Base-by-base conservation (phyloP, 306 rosid genomes). In the Rosa persica region DNA sequence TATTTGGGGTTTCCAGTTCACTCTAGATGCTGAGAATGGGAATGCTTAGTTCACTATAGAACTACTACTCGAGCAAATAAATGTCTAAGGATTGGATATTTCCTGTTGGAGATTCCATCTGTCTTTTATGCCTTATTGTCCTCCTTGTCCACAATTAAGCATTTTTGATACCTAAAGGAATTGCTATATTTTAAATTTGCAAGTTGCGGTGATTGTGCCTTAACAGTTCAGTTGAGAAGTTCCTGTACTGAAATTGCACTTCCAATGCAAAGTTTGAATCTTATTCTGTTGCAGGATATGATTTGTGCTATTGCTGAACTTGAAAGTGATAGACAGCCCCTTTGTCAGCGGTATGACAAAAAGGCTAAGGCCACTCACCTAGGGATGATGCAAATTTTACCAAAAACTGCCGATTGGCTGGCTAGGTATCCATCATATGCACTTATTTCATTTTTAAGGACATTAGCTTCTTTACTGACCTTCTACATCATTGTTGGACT, bases 241-340 rank as follows among this genome's bases (percentile, higher is more conserved):
- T 15, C 66, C 54, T 73, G 42, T 48, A 43, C 58, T 67, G 49
- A 36, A 58, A 57, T 54, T 64, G 4, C 8, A 44, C 38, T 78
- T 74, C 61, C n/a, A 22, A 25, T 15, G 62, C 51, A 46, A 69
- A 42, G 55, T 72, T 55, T 48, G n/a, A 27, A 77, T 81, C 66
- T 72, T 27, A 44, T 80, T 36, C 60, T 76, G 76, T 7, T 81
- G 86, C 87, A 92, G 98, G 86, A 72, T 55, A 90, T 92, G 95
- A 78, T 94, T 30, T 89, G 97, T 81, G 89, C 97, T 72, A 82
- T 94, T 72, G 88, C 95, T 54, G 98, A 94, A 78, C 92, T 94
- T 70, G 97, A 86, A 86, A 94, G 97, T 70, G 97, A 89, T 82
- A 87, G 97, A 78, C 92, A 87, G 83, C 90, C 88, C 78, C 89